Evolutionary conservation across 1,284 basidiomycete species (phyloP).

Genomic region (Agaricales sp.): DNA sequence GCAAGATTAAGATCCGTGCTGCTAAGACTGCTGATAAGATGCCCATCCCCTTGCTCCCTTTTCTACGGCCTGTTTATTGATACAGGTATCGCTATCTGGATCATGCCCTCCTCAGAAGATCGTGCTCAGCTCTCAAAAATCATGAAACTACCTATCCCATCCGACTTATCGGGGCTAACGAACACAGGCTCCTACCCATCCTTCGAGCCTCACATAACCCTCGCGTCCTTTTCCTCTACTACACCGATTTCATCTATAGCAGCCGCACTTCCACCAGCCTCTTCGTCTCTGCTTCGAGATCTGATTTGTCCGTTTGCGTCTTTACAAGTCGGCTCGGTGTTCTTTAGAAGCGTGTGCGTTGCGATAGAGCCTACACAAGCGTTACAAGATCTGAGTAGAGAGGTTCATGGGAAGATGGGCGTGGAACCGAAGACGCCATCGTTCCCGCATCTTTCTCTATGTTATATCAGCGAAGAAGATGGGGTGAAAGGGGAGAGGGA

Average conservation of each 20-base stretch:
- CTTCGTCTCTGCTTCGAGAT: conserved; percentile 20
- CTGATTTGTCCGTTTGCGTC: conserved; percentile 38
- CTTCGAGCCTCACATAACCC: conserved; percentile 62
- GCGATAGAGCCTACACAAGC: conserved; percentile 32
- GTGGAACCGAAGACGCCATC: conserved; percentile 36
- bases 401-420: conserved; percentile 32
- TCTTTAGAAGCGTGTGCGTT: conserved; percentile 62
- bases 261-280: conserved; percentile 29
- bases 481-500: conserved; percentile 27
- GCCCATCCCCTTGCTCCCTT: too few species aligned
- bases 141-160: conserved; percentile 22
- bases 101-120: conserved; percentile 29
- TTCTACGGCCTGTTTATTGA: too few species aligned
- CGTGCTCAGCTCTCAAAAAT: conserved; percentile 21
- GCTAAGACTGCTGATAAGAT: too few species aligned
- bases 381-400: conserved; percentile 36
- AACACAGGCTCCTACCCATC: conserved; percentile 36
- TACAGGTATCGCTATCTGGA: conserved; percentile 31
- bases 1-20: too few species aligned
- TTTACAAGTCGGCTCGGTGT: conserved; percentile 45
- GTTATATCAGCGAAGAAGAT: conserved; percentile 57
- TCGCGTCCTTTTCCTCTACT: conserved; percentile 36
- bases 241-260: conserved; percentile 15
- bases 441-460: conserved; percentile 62
- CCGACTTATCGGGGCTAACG: conserved; percentile 14